Base-by-base conservation (phyloP, 371 early-diverging fungal genomes). In the Mycotypha africana region DNA sequence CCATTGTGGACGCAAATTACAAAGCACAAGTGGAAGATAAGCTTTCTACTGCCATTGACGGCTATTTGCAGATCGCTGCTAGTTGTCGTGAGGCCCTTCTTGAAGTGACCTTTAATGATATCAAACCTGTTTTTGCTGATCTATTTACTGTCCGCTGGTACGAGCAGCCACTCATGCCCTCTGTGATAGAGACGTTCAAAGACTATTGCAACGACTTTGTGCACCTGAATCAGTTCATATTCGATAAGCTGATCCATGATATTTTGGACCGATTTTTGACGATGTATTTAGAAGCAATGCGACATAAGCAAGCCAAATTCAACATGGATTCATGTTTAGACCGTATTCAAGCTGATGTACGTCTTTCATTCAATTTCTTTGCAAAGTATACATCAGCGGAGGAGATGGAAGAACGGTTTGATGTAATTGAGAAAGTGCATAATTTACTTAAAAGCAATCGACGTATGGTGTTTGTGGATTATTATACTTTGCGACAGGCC, bases 121-220 rank as follows among this genome's bases (percentile, higher is more conserved):
- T 92, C 22, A 69, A 74, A 23, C 82, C 86, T 1, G 87, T 87
- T 0, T 75, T 94, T 28, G 47, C 57, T 14, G 78, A 82, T 38
- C 54, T 96, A 21, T 91, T 90, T 56, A 85, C 89, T 11, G 33
- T 69, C 0, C 73, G 74, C n/a, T 97, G 97, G 97, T 97, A 97
- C 66, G 85, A 89, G 42, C 73, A 79, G 59, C 87, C 89, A 15
- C 53, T 89, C 31, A 82, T 97, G 76, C 76, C 78, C 11, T 73
- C 85, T 1, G 81, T 96, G 16, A 78, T 94, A 25, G 93, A 81
- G 38, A 97, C 97, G 3, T 62, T 96, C 15, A 81, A 86, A 47
- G 97, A 97, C 62, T 94, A 97, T 69, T 85, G 80, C 49, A 65
- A 75, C 19, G 96, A 96, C 56, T 93, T 89, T 51, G 67, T 65